A percentile compares a stretch with the other conserved stretches of the same genome.
These are phyloP conservation scores for Rutstroemia sp. DNA, from an alignment of 2,329 filamentous ascomycete genomes.

Conservation along the genomic window DNA sequence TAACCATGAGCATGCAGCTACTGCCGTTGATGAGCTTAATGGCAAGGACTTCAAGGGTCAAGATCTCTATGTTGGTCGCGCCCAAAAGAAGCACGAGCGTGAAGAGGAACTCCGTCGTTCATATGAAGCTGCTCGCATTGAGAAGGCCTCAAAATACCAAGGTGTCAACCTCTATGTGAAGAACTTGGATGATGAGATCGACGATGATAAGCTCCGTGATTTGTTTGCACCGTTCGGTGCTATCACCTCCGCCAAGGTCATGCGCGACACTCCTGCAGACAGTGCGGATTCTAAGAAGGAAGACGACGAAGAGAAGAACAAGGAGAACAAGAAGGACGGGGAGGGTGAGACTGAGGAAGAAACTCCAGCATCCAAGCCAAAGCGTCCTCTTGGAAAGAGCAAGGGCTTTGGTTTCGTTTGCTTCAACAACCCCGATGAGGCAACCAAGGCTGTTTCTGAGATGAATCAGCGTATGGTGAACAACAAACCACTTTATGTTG, in stretches of 20 bases:
- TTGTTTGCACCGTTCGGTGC: slow-evolving; percentile 87
- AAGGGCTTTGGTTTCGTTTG: slow-evolving; percentile 99
- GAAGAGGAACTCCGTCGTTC: slow-evolving; percentile 99
- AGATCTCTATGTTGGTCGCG: slow-evolving; percentile 95
- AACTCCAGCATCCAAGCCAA: slow-evolving; percentile 43
- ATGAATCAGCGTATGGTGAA: slow-evolving; percentile 99
- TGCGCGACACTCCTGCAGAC: slow-evolving; percentile 72
- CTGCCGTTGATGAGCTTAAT: slow-evolving; percentile 87
- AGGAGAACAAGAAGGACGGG: slow-evolving; percentile 37
- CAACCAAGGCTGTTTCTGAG: slow-evolving; percentile 96
- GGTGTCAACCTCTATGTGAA: slow-evolving; percentile 99
- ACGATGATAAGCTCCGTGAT: slow-evolving; percentile 94
- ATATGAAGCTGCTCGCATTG: slow-evolving; percentile 92
- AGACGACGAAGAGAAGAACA: slow-evolving; percentile 36
- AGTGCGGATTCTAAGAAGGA: slow-evolving; percentile 36
- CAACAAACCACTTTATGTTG: slow-evolving; percentile 94
- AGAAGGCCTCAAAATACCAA: slow-evolving; percentile 99
- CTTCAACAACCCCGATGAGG: slow-evolving; percentile 99
- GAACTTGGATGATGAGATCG: slow-evolving; percentile 94
- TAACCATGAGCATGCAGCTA: slow-evolving; percentile 77
- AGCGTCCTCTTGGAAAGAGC: slow-evolving; percentile 79
- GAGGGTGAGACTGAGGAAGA: slow-evolving; percentile 44
- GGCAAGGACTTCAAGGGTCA: slow-evolving; percentile 87
- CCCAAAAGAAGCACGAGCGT: slow-evolving; percentile 99
- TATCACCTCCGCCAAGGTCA: slow-evolving; percentile 98